Evolutionary conservation across 2,329 filamentous ascomycete genomes (phyloP).

Genomic region (Colletotrichum higginsianum): DNA sequence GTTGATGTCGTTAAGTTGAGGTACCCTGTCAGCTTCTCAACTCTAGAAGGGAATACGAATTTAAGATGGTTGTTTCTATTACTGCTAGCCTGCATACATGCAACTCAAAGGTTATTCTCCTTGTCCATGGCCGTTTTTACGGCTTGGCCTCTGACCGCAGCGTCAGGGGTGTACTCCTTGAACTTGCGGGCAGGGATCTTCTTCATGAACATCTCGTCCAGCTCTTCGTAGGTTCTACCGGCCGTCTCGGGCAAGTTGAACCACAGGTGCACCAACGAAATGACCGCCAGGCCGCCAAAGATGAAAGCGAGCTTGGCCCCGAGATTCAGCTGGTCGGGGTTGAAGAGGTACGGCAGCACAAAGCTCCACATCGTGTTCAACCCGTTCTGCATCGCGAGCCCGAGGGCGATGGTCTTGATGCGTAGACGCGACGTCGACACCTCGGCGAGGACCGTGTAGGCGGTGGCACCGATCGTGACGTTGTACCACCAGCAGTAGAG

Average conservation of each 20-base stretch:
- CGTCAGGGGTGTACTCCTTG: constrained; percentile 43
- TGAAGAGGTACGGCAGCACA: constrained; percentile 46
- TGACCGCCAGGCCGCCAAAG: constrained; percentile 53
- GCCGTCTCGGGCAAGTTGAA: constrained; percentile 55
- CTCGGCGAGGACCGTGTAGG: constrained; percentile 56
- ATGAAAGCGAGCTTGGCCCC: constrained; percentile 58
- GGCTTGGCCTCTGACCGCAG: constrained; percentile 36
- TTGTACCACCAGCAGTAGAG: constrained; percentile 58
- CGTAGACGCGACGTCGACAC: constrained; percentile 55
- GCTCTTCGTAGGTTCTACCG: constrained; percentile 46
- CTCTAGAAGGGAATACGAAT: neutral
- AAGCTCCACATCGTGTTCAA: constrained; percentile 42
- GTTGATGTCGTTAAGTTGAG: too few species aligned
- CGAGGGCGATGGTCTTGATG: constrained; percentile 58
- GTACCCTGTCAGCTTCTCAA: too few species aligned
- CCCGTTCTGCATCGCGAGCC: constrained; percentile 52
- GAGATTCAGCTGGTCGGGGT: constrained; percentile 49
- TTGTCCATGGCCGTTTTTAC: constrained; percentile 28
- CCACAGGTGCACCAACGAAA: constrained; percentile 52
- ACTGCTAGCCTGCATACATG: neutral
- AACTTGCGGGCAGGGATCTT: constrained; percentile 47
- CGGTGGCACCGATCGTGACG: constrained; percentile 57
- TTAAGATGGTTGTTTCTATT: neutral
- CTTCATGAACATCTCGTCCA: constrained; percentile 49
- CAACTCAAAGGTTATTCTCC: constrained; percentile 22